Base-by-base conservation (phyloP, 768 basidiomycete genomes). In the Psilocybe tampanensis region DNA sequence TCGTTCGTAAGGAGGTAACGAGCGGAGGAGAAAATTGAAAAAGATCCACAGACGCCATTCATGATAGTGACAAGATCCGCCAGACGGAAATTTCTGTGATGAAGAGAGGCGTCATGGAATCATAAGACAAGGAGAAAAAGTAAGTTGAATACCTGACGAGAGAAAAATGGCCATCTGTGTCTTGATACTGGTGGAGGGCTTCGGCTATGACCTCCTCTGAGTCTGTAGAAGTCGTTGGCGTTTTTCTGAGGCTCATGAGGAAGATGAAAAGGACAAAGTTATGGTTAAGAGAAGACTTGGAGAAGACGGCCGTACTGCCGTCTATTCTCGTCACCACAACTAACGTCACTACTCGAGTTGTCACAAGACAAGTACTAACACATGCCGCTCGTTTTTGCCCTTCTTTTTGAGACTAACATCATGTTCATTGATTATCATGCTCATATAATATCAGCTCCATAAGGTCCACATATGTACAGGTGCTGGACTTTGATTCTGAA, bases 31-130 rank as follows among this genome's bases (percentile, higher is more conserved):
- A 98, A 95, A 69, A 99, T 84, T 23, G 95, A 98, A 65, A 96
- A 89, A 17, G 92, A 91, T 56, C 97, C 97, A 75, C 97, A 99
- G 72, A 98, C 90, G 44, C 97, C 97, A 70, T 99, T 99, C 89
- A 95, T 95, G 62, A 99, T 94, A 33, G 97, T 99, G 65, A 99
- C 94, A 50, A 97, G 82, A 78, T 99, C 97, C 62, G 97, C 97
- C 23, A 98, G 84, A 52, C 95, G 92, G 70, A 99, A 99, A 73
- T 98, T 98, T 65, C 97, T 97, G 65, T 18, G 60, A 52, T 42
- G 53, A 54, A 39, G 54, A 54, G 54, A 56, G n/a, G 48, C 24
- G 62, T 55, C 29, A 52, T 64, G 60, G 41, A 55, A 63, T 55
- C 29, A 56, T 61, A 64, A 63, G 18, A 43, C 44, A 22, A 29